Evolutionary conservation across 257 asterid genomes (phyloP), one percentile per base, ranked within the genome.

Genomic region (Solanum bukasovii): DNA sequence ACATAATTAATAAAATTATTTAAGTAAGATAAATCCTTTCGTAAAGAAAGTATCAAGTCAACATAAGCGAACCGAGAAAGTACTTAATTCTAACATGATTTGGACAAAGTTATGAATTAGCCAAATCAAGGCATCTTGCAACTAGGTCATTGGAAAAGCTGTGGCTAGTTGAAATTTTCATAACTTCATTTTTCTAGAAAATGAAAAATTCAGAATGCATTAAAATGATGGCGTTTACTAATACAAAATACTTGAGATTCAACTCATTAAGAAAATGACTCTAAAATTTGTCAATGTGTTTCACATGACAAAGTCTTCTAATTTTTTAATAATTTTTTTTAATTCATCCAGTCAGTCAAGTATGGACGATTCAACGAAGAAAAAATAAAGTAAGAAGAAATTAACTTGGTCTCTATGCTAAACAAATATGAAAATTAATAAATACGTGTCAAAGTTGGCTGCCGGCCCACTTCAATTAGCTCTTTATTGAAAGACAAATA

Each of bases 361-460:
- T 21, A 37, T 37, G 52, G 83, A 10, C 18, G 52, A 37, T 74
- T 74, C 52, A 37, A 74, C 27, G 18, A 33, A 33, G 29, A 70
- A 37, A 35, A 21, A 37, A 5, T 6, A 21, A 74, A 29, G 68
- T 79, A 79, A 2, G 65, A 67, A 23, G 7, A n/a, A 23, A 79
- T 44, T 16, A 29, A 46, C 40, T 81, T 81, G 38, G 68, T 81
- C 68, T 81, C 68, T 25, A 79, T 5, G 65, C 6, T 12, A n/a
- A 7, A 10, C 35, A 16, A 68, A 20, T 35, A 35, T 65, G 82
- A 56, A 75, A 78, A 46, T 21, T 49, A 59, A 65, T 33, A 87
- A 89, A 42, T 84, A 86, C 94, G 95, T 92, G 95, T 94, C 95
- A 94, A 94, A 93, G 85, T 92, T 94, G 92, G 92, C 89, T 65